A percentile compares a stretch with the other conserved stretches of the same genome.
Evolutionary conservation across 1,139 yeast genomes (phyloP).

Genomic region (Hemisphaericaspora xylofermentans): DNA sequence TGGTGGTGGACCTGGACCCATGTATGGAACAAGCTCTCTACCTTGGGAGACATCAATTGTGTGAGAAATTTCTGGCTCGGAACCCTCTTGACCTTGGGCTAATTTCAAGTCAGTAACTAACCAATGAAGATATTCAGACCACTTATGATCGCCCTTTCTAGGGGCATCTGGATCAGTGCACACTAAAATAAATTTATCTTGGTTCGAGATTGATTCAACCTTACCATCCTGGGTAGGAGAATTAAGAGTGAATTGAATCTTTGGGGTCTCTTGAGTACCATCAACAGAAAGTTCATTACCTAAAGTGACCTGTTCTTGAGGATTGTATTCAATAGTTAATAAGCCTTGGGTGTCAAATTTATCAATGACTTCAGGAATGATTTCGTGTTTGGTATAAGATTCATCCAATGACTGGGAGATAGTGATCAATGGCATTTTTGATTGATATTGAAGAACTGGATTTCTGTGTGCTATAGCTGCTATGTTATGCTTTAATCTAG

Average conservation of each 20-base stretch:
- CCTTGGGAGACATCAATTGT: slow-evolving; percentile 40
- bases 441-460: slow-evolving; percentile 4
- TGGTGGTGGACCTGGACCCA: slow-evolving; percentile 85
- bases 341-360: slow-evolving; percentile 46
- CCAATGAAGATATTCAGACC: slow-evolving; percentile 88
- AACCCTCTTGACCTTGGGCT: slow-evolving; percentile 20
- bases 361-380: slow-evolving; percentile 63
- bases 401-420: slow-evolving; percentile 64
- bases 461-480: background rate
- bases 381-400: slow-evolving; percentile 56
- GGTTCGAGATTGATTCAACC: slow-evolving; percentile 35
- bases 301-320: slow-evolving; percentile 65
- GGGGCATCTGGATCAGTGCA: slow-evolving; percentile 96
- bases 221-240: slow-evolving; percentile 39
- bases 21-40: slow-evolving; percentile 43
- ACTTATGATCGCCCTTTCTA: slow-evolving; percentile 71
- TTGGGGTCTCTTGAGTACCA: slow-evolving; percentile 66
- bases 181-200: slow-evolving; percentile 69
- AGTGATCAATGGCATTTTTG: slow-evolving; percentile 42
- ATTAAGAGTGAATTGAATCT: slow-evolving; percentile 64
- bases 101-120: slow-evolving; percentile 63
- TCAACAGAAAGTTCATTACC: slow-evolving; percentile 71
- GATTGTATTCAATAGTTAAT: slow-evolving; percentile 47
- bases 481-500: background rate
- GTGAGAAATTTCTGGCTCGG: slow-evolving; percentile 33